Conservation (phyloP, 2,329 filamentous ascomycete species). For the Endothia cerciana region DNA sequence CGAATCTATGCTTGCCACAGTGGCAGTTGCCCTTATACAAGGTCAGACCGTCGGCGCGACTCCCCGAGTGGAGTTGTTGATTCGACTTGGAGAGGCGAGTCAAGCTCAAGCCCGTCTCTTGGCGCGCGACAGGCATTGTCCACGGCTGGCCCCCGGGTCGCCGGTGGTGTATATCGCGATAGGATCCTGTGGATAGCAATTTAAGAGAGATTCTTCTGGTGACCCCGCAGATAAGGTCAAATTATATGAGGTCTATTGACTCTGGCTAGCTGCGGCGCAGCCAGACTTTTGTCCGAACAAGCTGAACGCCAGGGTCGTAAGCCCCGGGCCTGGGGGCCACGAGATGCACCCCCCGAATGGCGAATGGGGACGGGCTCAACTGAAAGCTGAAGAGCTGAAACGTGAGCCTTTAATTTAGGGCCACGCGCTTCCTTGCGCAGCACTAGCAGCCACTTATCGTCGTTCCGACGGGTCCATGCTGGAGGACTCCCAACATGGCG, state of each 20-base stretch:
- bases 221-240: not conserved
- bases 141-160: not conserved
- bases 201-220: not conserved
- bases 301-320: not conserved
- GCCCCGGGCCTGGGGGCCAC: not conserved
- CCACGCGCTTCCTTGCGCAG: too few species aligned
- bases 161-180: not conserved
- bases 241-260: too few species aligned
- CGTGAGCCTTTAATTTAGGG: not conserved
- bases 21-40: slow-evolving; percentile 36
- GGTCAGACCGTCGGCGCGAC: not conserved
- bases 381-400: not conserved
- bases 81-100: slow-evolving; percentile 1
- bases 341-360: too few species aligned
- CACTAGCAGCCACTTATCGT: too few species aligned
- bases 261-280: not conserved
- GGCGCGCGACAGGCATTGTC: slow-evolving; percentile 19
- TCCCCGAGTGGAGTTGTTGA: not conserved
- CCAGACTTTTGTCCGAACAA: not conserved
- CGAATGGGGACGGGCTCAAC: too few species aligned
- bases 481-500: not conserved
- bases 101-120: slow-evolving; percentile 25
- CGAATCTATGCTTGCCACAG: slow-evolving; percentile 37
- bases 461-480: too few species aligned
- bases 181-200: not conserved